Evolutionary conservation across 805 yeast species (phyloP), one percentile per base, ranked within the genome.

Genomic region (Ogataea salicorniae): DNA sequence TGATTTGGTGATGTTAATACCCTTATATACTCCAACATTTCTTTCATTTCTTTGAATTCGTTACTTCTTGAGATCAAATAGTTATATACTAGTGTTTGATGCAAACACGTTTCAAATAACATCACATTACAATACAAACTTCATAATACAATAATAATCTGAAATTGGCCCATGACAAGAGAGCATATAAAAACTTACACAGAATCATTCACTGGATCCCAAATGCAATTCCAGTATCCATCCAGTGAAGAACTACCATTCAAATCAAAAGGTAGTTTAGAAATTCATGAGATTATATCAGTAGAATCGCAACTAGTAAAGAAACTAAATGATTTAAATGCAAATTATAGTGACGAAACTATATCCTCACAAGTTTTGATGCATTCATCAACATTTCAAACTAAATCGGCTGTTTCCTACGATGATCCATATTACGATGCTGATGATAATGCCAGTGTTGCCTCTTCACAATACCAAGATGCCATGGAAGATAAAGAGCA

Each of bases 141-240:
- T 8, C 11, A 1, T 26, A 26, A 26, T 3, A 2, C 11, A 26
- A 3, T 26, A 26, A 26, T 3, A 11, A 26, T 26, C 11, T 26
- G 6, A 9, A 3, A 26, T 9, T 26, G 9, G 9, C 2, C 3
- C 9, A 45, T 40, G 42, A 42, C 37, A 34, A 50, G 37, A 33
- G 39, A 40, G 34, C 46, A 43, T 36, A 41, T 43, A 42, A 43
- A 46, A 31, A 46, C 46, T 20, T 48, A 43, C 38, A 42, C 56
- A 35, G 45, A 48, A 34, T 41, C 54, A n/a, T 51, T 48, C 16
- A 26, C 29, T n/a, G 56, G 56, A 39, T 23, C 50, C 6, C 50
- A 46, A 37, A 43, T 52, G 51, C 37, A 47, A 17, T 54, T 54
- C 20, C 38, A 34, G n/a, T 48, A 41, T 26, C 51, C 51, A 8